Evolutionary conservation across 768 basidiomycete species (phyloP).

Genomic region (Lentinula boryana): DNA sequence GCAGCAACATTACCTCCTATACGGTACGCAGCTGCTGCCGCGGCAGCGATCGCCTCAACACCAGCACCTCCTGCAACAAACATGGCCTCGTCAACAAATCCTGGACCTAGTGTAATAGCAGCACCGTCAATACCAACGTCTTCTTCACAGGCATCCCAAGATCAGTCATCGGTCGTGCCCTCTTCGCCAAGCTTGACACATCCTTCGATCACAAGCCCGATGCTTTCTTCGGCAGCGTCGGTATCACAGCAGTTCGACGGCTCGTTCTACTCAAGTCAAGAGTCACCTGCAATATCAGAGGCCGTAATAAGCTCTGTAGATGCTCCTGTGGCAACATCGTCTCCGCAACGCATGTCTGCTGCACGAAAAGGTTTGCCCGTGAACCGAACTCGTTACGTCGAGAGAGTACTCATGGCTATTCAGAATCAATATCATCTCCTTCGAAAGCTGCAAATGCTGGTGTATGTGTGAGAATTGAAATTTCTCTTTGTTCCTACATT

Average conservation of each 20-base stretch:
- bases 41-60: constrained; percentile 27
- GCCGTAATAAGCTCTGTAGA: constrained; percentile 37
- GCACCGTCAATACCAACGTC: constrained; percentile 35
- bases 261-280: constrained; percentile 63
- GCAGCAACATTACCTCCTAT: constrained; percentile 50
- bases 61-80: constrained; percentile 20
- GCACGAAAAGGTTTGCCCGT: constrained; percentile 41
- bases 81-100: constrained; percentile 15
- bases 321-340: constrained; percentile 49
- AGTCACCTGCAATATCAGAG: constrained; percentile 72
- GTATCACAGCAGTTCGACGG: constrained; percentile 60
- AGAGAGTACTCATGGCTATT: constrained; percentile 16
- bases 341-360: constrained; percentile 43
- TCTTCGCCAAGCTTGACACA: constrained; percentile 86
- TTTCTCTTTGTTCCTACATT: constrained; percentile 16
- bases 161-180: constrained; percentile 38
- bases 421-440: constrained; percentile 42
- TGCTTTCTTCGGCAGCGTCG: constrained; percentile 71
- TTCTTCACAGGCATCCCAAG: constrained; percentile 25
- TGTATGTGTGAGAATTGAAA: constrained; percentile 25
- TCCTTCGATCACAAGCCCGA: constrained; percentile 75
- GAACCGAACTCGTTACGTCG: background rate
- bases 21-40: constrained; percentile 65
- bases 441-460: constrained; percentile 37
- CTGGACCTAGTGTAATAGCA: constrained; percentile 28